Conservation (phyloP, 805 yeast genomes). For the Starmerella floricola region DNA sequence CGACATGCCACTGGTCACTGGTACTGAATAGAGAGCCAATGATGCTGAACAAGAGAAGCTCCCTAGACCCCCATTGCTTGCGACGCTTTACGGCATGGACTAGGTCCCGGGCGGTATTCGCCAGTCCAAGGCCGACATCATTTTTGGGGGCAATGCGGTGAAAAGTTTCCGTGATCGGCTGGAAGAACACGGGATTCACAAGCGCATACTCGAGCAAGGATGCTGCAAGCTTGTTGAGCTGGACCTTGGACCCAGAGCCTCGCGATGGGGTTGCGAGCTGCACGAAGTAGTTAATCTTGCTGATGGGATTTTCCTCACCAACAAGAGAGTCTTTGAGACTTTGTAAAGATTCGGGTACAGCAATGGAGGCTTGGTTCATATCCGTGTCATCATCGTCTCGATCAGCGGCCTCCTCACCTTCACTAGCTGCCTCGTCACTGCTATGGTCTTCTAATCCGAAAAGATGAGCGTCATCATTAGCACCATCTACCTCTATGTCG, state of each 20-base stretch:
- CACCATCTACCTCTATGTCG: constrained; percentile 28
- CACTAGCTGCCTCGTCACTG: constrained; percentile 36
- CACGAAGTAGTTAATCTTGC: constrained; percentile 41
- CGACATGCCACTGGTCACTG: constrained; percentile 88
- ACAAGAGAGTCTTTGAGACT: neutral
- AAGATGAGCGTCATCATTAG: constrained; percentile 34
- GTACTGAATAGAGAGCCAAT: constrained; percentile 79
- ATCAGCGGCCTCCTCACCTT: constrained; percentile 30
- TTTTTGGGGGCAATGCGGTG: constrained; percentile 53
- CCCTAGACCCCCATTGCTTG: constrained; percentile 32
- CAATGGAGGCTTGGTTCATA: neutral
- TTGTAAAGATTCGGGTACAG: constrained; percentile 6
- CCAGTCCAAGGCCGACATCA: constrained; percentile 41
- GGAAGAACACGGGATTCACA: constrained; percentile 27
- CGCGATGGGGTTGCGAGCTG: constrained; percentile 59
- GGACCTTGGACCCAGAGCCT: constrained; percentile 71
- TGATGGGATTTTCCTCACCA: constrained; percentile 5
- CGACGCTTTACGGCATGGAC: constrained; percentile 44
- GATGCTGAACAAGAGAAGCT: constrained; percentile 53
- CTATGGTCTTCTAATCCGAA: constrained; percentile 26
- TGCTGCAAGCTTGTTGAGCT: constrained; percentile 49
- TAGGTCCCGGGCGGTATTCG: constrained; percentile 48
- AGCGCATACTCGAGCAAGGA: constrained; percentile 47
- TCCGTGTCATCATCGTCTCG: constrained; percentile 7
- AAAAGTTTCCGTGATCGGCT: constrained; percentile 27